Evolutionary conservation across 805 yeast genomes (phyloP), one percentile per base, ranked within the genome.

Genomic region (Candida peoriensis): DNA sequence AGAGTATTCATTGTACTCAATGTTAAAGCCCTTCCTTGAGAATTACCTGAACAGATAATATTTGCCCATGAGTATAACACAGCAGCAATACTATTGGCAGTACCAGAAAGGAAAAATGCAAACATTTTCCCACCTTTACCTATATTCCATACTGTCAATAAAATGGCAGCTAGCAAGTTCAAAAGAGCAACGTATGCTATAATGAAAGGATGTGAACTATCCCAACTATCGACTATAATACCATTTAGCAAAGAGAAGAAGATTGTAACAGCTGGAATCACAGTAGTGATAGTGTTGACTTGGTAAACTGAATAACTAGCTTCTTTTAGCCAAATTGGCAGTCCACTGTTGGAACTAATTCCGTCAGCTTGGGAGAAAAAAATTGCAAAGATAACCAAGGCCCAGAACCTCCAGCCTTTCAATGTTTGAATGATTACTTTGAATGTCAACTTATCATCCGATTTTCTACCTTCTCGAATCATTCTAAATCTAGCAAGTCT

Each of bases 11-110:
- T 67, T 13, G 64, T 47, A 19, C 73, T 72, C 39, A 75, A 58
- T 22, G 69, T 64, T 20, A 73, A 64, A 4, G 78, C 70, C 42
- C 81, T 59, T 35, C 68, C 67, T 41, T 72, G 68, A 5, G 73
- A 66, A 44, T 74, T 76, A 28, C 68, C 64, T 29, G 81, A 63
- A 36, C 76, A 70, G 24, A 76, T 73, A 51, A 74, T 80, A 43
- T 72, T 72, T 34, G 68, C 69, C 78, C 79, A 76, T 12, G 76
- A 65, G 50, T 74, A 76, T n/a, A 74, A 52, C 1, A 72, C 76
- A 0, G 81, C 75, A 1, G 81, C 78, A 69, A 70, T 70, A 11
- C 80, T 75, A 73, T 77, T 69, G 7, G 77, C 78, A 37, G 70
- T 66, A 51, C 73, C 75, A 41, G 72, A 76, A 26, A 75, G 53